These are phyloP conservation scores for Cystofilobasidium ferigula DNA, from an alignment of 768 basidiomycete species.

Conservation along the genomic window DNA sequence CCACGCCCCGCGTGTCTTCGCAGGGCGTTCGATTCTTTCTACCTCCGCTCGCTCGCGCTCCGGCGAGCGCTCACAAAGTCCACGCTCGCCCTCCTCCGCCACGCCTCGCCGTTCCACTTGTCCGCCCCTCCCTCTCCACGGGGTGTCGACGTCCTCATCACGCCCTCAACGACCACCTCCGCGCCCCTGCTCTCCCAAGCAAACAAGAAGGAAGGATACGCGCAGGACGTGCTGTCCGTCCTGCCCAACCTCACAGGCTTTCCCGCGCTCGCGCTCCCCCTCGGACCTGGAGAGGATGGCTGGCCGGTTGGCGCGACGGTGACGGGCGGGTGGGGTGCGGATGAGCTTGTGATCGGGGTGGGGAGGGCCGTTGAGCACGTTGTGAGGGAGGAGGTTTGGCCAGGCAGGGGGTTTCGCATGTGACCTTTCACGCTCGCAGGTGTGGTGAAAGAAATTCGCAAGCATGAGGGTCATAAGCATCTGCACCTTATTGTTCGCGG, in stretches of 20 bases:
- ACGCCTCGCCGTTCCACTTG: constrained; percentile 39
- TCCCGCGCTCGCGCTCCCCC: constrained; percentile 67
- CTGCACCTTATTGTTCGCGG: no score
- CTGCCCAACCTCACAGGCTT: constrained; percentile 84
- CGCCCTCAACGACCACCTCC: constrained; percentile 75
- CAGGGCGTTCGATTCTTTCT: constrained; percentile 97
- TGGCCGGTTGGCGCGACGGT: constrained; percentile 80
- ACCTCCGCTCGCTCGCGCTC: constrained; percentile 77
- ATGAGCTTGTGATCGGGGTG: constrained; percentile 32
- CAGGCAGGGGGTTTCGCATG: background rate
- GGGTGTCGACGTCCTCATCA: constrained; percentile 68
- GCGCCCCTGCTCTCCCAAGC: constrained; percentile 51
- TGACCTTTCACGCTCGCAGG: no score
- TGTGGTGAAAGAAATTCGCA: no score
- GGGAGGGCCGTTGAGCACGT: constrained; percentile 23
- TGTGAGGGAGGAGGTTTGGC: background rate
- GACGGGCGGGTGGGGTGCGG: constrained; percentile 73
- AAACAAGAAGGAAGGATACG: constrained; percentile 48
- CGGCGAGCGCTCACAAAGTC: constrained; percentile 52
- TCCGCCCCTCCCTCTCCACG: background rate
- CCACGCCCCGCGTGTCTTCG: background rate
- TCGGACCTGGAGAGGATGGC: constrained; percentile 44
- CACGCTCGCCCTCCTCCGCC: constrained; percentile 46
- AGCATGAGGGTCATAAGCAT: no score
- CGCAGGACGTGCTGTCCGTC: constrained; percentile 84